A percentile compares a stretch with the other conserved stretches of the same genome.
Conservation (phyloP, 768 basidiomycete species). For the Daedaleopsis sinensis region DNA sequence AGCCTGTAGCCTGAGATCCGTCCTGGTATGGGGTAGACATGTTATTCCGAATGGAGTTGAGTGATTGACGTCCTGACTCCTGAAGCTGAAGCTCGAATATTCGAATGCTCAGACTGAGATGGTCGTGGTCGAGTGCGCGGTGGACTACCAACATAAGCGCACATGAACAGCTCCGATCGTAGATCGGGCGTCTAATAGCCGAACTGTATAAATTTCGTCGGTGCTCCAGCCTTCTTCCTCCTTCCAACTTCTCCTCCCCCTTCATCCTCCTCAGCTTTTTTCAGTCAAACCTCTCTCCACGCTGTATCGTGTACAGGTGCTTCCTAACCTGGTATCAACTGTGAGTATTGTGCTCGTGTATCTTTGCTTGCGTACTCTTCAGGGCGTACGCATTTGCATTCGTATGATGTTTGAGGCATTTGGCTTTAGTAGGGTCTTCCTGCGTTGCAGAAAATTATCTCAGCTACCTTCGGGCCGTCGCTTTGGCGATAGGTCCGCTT, state of each 20-base stretch:
- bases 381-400: neutral
- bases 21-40: slow-evolving; percentile 25
- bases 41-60: neutral
- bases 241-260: neutral
- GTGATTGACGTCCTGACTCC: neutral
- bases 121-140: neutral
- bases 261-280: neutral
- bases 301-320: too few species aligned
- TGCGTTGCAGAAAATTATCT: slow-evolving; percentile 86
- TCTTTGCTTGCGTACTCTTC: neutral
- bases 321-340: neutral
- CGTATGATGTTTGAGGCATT: slow-evolving; percentile 91
- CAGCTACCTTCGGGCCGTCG: slow-evolving; percentile 84
- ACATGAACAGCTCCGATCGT: slow-evolving; percentile 1
- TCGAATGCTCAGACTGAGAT: neutral
- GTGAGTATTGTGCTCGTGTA: slow-evolving; percentile 29
- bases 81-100: neutral
- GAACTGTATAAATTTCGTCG: slow-evolving; percentile 3
- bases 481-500: slow-evolving; percentile 50
- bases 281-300: neutral
- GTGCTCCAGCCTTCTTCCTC: too few species aligned
- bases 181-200: slow-evolving; percentile 11
- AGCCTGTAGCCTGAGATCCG: slow-evolving; percentile 9
- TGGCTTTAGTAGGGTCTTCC: slow-evolving; percentile 79
- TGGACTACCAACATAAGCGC: neutral